Evolutionary conservation across 2,329 filamentous ascomycete species (phyloP), one percentile per base, ranked within the genome.

Genomic region (Davidsoniella australis): DNA sequence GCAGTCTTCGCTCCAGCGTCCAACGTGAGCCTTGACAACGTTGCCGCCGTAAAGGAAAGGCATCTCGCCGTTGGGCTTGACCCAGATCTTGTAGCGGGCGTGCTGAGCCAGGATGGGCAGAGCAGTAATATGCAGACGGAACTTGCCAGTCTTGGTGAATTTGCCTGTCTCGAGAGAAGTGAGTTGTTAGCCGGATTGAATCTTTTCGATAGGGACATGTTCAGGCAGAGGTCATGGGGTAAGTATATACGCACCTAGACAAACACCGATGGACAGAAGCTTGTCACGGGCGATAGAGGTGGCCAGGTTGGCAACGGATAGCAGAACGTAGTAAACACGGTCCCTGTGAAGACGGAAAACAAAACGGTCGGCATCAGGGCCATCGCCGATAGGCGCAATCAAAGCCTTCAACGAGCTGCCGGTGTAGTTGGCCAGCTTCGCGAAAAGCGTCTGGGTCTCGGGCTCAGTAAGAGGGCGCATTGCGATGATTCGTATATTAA

Each of bases 101-200:
- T 95, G 86, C 56, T 85, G 82, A 51, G 88, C 84, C 56, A 98
- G 82, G 55, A 95, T 76, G 55, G 87, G 82, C 52, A 98, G 72
- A 16, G 74, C 84, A 1, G 89, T 96, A 61, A 96, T 85, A 68
- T 95, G 88, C 49, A 98, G 72, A 48, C 89, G 73, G 69, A 98
- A 96, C 65, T 96, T 95, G 55, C 87, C 86, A 4, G 87, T 85
- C 71, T 95, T 96, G 54, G 88, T 95, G 69, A 95, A 93, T 63
- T 95, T 94, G 60, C 87, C 87, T 76, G 37, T 40, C 41, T 47
- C 36, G 16, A 17, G 37, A 23, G 7, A 36, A 26, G 41, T 2
- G 41, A 26, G 18, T 23, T 36, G 45, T 58, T 53, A 57, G 56
- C 41, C 47, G 44, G 47, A 5, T 48, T 26, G 38, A 20, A 16